Evolutionary conservation across 176 grass and related monocot genomes (phyloP).

Genomic region (Themeda triandra): DNA sequence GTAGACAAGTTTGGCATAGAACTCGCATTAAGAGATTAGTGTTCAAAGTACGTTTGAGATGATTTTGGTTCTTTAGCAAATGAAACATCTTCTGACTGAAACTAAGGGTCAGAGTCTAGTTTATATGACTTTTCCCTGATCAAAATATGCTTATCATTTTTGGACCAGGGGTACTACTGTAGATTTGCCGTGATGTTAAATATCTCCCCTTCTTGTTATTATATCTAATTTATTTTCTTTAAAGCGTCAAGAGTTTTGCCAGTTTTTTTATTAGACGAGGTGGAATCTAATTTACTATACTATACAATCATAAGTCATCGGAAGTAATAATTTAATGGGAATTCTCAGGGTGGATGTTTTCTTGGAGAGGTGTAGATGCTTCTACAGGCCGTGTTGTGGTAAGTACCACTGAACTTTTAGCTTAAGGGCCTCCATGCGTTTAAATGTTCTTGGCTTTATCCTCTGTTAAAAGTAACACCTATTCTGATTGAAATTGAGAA

Average conservation of each 20-base stretch:
- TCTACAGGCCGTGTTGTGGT: constrained; percentile 60
- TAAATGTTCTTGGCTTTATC: not conserved
- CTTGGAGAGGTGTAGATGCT: constrained; percentile 67
- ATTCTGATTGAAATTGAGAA: not conserved
- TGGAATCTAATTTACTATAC: not conserved
- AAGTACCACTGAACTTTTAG: not conserved
- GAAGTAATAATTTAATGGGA: not conserved
- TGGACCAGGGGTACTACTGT: not conserved
- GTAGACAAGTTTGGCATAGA: too few relatives aligned
- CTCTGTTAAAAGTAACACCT: too few relatives aligned
- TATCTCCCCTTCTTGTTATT: not conserved
- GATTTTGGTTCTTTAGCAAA: not conserved
- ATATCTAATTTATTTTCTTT: too few relatives aligned
- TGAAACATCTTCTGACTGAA: not conserved
- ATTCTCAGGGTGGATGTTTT: constrained; percentile 62
- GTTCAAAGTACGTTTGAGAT: not conserved
- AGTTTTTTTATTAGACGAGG: too few relatives aligned
- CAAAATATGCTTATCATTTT: not conserved
- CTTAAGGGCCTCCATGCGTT: not conserved
- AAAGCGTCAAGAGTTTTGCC: too few relatives aligned
- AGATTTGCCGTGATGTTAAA: not conserved
- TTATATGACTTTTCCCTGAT: not conserved
- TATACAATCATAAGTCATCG: not conserved
- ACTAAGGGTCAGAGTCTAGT: not conserved
- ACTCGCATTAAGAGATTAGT: not conserved